Conservation (phyloP, 305 asterid genomes). For the Stenogyne calaminthoides region DNA sequence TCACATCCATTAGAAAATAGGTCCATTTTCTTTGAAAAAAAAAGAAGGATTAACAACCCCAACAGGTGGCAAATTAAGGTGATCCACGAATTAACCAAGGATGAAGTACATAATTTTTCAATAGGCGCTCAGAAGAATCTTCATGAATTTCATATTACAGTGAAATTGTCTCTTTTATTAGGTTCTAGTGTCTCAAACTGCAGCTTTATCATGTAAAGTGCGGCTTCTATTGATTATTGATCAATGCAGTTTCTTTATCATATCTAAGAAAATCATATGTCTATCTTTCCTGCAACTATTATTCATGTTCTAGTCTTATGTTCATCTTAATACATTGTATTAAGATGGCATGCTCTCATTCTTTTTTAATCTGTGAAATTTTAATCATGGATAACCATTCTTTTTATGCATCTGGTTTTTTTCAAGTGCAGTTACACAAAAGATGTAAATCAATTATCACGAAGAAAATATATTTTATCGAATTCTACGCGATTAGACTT, state of each 20-base stretch:
- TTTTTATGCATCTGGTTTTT: neutral
- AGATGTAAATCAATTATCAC: conserved; percentile 7
- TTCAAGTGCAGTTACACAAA: neutral
- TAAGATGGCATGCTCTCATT: neutral
- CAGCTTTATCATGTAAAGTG: conserved; percentile 25
- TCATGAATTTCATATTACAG: neutral
- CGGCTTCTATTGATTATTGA: conserved; percentile 19
- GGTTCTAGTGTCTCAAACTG: neutral
- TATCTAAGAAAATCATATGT: conserved; percentile 1
- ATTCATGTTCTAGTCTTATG: conserved; percentile 39
- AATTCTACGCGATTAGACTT: neutral
- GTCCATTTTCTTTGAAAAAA: neutral
- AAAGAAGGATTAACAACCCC: neutral
- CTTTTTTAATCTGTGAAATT: too few relatives aligned
- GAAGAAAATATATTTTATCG: neutral
- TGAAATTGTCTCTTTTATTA: neutral
- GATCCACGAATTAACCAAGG: neutral
- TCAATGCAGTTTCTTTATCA: neutral
- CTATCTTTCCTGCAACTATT: conserved; percentile 21
- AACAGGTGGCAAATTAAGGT: neutral
- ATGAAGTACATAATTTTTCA: neutral
- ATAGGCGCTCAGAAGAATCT: neutral
- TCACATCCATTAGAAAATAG: neutral
- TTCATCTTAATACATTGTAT: conserved; percentile 33
- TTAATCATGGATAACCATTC: too few relatives aligned